Conservation (phyloP, 1,284 basidiomycete genomes). For the Wallemia hederae region DNA sequence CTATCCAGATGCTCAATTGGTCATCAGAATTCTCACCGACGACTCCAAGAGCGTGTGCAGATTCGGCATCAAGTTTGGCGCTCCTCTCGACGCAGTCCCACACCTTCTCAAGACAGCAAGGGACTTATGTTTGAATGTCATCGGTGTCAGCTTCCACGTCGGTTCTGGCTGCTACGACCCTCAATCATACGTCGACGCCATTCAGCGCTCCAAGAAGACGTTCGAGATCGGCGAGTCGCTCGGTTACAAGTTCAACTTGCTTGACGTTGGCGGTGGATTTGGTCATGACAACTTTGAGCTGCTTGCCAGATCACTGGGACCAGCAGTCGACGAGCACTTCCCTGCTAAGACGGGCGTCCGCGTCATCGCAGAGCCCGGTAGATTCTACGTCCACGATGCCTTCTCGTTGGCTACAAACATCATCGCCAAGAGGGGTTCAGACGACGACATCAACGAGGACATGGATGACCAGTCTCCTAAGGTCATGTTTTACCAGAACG, state of each 20-base stretch:
- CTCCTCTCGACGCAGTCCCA: constrained; percentile 53
- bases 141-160: constrained; percentile 94
- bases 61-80: constrained; percentile 91
- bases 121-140: constrained; percentile 52
- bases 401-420: constrained; percentile 82
- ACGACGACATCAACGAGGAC: constrained; percentile 8
- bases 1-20: constrained; percentile 56
- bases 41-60: constrained; percentile 83
- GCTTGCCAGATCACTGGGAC: constrained; percentile 40
- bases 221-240: constrained; percentile 63
- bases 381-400: constrained; percentile 76
- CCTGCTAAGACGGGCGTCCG: constrained; percentile 40
- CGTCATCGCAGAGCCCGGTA: constrained; percentile 85
- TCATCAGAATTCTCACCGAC: constrained; percentile 84
- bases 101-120: constrained; percentile 47
- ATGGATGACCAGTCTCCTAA: constrained; percentile 4
- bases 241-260: constrained; percentile 53
- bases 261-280: constrained; percentile 91
- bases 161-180: constrained; percentile 91
- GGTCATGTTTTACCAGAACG: constrained; percentile 60
- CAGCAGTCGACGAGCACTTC: constrained; percentile 53
- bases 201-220: constrained; percentile 46
- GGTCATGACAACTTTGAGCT: constrained; percentile 64
- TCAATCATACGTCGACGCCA: constrained; percentile 61
- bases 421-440: constrained; percentile 44